phyloP scores from a whole-genome alignment of 2,329 filamentous ascomycete genomes.

The Helicocarpus griseus region DNA sequence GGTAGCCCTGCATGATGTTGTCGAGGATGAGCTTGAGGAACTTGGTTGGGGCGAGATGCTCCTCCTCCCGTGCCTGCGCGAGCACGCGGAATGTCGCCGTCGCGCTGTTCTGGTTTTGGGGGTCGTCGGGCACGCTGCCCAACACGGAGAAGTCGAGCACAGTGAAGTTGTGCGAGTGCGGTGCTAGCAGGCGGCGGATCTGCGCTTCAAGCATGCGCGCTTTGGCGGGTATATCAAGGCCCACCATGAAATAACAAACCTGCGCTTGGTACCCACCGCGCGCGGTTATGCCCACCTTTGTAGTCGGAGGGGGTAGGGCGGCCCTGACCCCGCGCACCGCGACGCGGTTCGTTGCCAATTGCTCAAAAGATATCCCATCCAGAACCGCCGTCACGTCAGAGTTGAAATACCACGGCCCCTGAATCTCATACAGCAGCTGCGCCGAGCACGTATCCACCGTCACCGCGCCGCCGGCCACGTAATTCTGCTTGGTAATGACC shows the following conservation, averaged over 20 bases:
- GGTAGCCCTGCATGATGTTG: constrained; percentile 34
- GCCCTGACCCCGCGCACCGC: constrained; percentile 38
- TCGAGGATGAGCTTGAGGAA: constrained; percentile 30
- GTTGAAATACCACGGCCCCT: constrained; percentile 49
- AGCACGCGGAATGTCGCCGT: constrained; percentile 36
- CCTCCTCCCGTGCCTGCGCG: constrained; percentile 36
- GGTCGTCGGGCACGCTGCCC: constrained; percentile 23
- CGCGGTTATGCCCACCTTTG: constrained; percentile 41
- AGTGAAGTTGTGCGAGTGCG: constrained; percentile 24
- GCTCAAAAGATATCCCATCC: constrained; percentile 42
- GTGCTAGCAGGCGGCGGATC: constrained; percentile 29
- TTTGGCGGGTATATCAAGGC: constrained; percentile 38
- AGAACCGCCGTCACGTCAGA: constrained; percentile 47
- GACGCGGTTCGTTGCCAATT: constrained; percentile 41
- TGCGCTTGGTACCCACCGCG: constrained; percentile 40
- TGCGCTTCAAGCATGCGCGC: constrained; percentile 38
- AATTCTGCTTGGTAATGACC: constrained; percentile 36
- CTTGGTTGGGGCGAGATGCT: constrained; percentile 22
- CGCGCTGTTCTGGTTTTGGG: constrained; percentile 32
- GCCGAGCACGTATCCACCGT: constrained; percentile 43
- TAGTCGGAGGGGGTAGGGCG: constrained; percentile 38
- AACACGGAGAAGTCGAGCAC: constrained; percentile 22
- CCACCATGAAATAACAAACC: constrained; percentile 35
- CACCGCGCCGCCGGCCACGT: constrained; percentile 30
- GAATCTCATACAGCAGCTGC: constrained; percentile 47